Base-by-base conservation (phyloP, 805 yeast genomes). In the Wickerhamomyces silvicola region DNA sequence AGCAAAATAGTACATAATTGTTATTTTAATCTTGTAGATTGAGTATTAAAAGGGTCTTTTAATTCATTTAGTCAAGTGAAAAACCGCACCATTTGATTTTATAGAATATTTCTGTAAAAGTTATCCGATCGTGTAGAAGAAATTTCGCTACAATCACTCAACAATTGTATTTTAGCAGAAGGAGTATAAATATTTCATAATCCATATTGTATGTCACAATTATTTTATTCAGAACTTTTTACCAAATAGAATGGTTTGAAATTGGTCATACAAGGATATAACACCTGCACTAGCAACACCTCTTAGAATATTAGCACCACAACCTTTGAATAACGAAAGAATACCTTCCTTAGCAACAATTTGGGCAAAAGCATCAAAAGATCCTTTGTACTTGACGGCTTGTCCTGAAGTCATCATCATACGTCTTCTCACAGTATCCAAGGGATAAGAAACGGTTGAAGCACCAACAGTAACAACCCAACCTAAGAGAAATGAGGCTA, bases 251-350 rank as follows among this genome's bases (percentile, higher is more conserved):
- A 85, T 75, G 72, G 84, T 66, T 72, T 85, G 95, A 65, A 84
- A 72, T 72, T 85, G 94, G 68, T 86, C 95, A 74, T 86, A 86
- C 75, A 86, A 61, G 72, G 95, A 85, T 64, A 86, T 82, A 56
- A 86, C 95, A 81, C 94, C 94, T 59, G 95, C 95, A 77, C 94
- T 90, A 65, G 95, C 95, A 63, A 86, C 94, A 82, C 94, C 94
- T 80, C 95, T 85, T 68, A 86, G 76, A 76, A 86, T 86, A 84
- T 86, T 86, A 66, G 95, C 95, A 79, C 88, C 94, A 69, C 94
- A 84, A 72, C 95, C 95, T 79, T 83, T 86, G 85, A 86, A 86
- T 68, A 86, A 74, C 50, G 95, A 83, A 39, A 59, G 57, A 53
- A 81, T 68, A 81, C 95, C 95, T 70, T 86, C 95, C 60, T 86